Percentiles rank a stretch among this genome's conserved stretches.
Evolutionary conservation across 805 yeast species (phyloP).

Genomic region (Lachancea sp.): DNA sequence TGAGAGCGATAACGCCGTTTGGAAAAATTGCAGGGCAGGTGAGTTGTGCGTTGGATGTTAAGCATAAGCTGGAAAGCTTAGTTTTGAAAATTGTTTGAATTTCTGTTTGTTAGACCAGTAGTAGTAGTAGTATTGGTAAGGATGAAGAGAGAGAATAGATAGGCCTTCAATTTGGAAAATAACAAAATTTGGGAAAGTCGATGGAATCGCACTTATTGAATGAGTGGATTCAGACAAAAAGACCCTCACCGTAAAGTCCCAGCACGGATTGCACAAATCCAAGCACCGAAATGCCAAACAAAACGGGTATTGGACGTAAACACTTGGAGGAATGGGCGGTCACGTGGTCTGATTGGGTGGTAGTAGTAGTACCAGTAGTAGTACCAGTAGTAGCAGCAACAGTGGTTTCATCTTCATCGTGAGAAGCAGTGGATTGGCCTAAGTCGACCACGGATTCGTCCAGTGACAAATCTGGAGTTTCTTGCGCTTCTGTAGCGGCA

Average conservation of each 20-base stretch:
- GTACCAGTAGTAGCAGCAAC: neutral
- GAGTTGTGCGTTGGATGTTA: too few relatives aligned
- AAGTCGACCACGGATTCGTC: slow-evolving; percentile 27
- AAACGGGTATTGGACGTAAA: slow-evolving; percentile 5
- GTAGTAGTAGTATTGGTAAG: too few relatives aligned
- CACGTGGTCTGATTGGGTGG: slow-evolving; percentile 6
- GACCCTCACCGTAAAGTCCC: slow-evolving; percentile 33
- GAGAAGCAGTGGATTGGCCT: slow-evolving; percentile 10
- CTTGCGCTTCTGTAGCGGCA: neutral
- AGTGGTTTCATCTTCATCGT: neutral
- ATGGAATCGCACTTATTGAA: too few relatives aligned
- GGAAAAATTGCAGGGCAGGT: too few relatives aligned
- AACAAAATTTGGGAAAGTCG: too few relatives aligned
- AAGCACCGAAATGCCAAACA: slow-evolving; percentile 4
- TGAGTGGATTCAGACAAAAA: slow-evolving; percentile 11
- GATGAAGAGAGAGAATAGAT: too few relatives aligned
- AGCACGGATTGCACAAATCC: slow-evolving; percentile 25
- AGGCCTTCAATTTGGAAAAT: too few relatives aligned
- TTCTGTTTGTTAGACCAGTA: too few relatives aligned
- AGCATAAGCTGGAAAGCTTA: too few relatives aligned
- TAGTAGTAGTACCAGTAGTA: neutral
- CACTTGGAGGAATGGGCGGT: slow-evolving; percentile 8
- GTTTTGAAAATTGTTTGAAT: too few relatives aligned
- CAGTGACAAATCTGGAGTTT: slow-evolving; percentile 3
- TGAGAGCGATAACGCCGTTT: too few relatives aligned